These are phyloP conservation scores for Microcera coccophila DNA, from an alignment of 2,329 filamentous ascomycete species.

Conservation along the genomic window DNA sequence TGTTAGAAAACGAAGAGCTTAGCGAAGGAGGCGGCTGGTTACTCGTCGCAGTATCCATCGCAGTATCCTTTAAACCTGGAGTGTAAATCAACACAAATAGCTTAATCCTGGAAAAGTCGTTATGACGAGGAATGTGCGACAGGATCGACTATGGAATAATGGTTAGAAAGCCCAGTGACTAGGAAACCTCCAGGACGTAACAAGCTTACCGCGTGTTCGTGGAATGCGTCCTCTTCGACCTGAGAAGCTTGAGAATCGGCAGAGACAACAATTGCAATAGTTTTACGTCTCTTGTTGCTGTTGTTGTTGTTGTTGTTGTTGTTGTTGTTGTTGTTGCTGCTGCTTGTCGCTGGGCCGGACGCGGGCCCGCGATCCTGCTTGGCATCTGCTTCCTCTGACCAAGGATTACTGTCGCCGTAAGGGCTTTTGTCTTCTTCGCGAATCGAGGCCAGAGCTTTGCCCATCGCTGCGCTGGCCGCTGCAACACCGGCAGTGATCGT, in stretches of 20 bases:
- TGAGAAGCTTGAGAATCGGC: conserved; percentile 63
- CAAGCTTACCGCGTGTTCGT: conserved; percentile 75
- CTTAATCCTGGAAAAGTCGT: conserved; percentile 68
- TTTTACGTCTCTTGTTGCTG: conserved; percentile 58
- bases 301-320: no score
- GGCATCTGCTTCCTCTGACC: conserved; percentile 84
- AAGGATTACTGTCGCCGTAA: conserved; percentile 82
- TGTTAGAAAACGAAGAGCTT: conserved; percentile 84
- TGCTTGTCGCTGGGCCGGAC: conserved; percentile 25
- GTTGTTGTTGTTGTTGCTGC: conserved; percentile 30
- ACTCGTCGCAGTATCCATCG: conserved; percentile 48
- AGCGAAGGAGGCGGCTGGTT: conserved; percentile 60
- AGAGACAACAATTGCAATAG: conserved; percentile 83
- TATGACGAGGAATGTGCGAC: conserved; percentile 77
- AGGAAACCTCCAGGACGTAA: conserved; percentile 9
- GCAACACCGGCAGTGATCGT: conserved; percentile 77
- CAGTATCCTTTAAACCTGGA: conserved; percentile 68
- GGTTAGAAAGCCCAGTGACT: conserved; percentile 17
- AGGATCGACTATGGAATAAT: conserved; percentile 65
- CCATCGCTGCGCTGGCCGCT: conserved; percentile 76
- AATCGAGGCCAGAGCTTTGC: conserved; percentile 77
- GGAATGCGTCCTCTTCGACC: conserved; percentile 56
- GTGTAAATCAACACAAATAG: conserved; percentile 89
- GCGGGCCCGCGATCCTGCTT: conserved; percentile 46
- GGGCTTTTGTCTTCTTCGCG: conserved; percentile 74